A percentile compares a stretch with the other conserved stretches of the same genome.
These are phyloP conservation scores for Withania somnifera DNA, from an alignment of 305 asterid genomes.

Conservation along the genomic window DNA sequence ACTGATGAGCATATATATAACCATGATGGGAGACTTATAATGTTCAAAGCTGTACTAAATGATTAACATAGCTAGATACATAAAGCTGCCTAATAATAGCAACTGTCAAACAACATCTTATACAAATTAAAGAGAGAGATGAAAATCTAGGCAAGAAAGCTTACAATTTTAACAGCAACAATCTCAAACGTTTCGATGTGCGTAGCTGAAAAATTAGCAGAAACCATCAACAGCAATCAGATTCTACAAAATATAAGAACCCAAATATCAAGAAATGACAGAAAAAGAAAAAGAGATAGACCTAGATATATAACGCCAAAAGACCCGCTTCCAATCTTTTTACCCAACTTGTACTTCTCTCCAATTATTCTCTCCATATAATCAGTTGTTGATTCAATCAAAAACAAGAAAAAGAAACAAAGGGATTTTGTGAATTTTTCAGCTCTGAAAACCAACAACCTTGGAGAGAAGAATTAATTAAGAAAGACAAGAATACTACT, in stretches of 20 bases:
- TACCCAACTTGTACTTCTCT: constrained; percentile 24
- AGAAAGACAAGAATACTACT: not conserved
- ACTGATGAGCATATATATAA: not conserved
- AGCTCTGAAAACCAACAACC: not conserved
- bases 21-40: not conserved
- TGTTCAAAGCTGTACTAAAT: not conserved
- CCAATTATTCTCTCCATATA: constrained; percentile 27
- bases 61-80: not conserved
- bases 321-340: constrained; percentile 29
- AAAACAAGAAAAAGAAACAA: not conserved
- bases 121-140: not conserved
- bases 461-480: not conserved
- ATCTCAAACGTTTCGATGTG: constrained; percentile 83
- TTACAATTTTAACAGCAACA: constrained; percentile 92
- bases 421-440: not conserved
- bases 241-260: not conserved
- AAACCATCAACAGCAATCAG: not conserved
- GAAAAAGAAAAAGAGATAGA: not conserved
- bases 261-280: not conserved
- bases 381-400: not conserved
- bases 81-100: not conserved
- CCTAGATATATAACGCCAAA: constrained; percentile 27
- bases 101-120: not conserved
- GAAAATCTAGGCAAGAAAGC: constrained; percentile 12
- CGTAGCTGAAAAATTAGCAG: constrained; percentile 47